Conservation (phyloP, 805 yeast genomes). For the Citeromyces matritensis region DNA sequence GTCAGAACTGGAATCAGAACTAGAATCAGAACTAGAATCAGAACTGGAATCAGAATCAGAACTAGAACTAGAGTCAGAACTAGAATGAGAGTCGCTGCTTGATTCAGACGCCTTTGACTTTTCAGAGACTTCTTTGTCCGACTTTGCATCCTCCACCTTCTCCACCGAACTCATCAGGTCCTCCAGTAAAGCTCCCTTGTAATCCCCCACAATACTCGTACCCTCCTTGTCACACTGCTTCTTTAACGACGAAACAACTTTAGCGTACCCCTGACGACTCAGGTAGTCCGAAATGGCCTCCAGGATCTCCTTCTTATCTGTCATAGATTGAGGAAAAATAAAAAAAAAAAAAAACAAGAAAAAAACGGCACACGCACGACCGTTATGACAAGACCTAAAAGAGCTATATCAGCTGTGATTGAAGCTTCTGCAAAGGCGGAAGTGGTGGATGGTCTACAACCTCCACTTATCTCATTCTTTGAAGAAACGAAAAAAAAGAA, state of each 20-base stretch:
- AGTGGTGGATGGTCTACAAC: background rate
- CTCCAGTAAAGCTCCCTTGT: too few relatives aligned
- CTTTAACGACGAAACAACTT: too few relatives aligned
- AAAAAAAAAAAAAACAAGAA: too few relatives aligned
- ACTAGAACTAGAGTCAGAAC: conserved; percentile 4
- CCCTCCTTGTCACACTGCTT: too few relatives aligned
- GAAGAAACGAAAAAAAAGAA: background rate
- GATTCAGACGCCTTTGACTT: conserved; percentile 6
- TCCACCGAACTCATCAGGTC: too few relatives aligned
- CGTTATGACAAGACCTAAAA: too few relatives aligned
- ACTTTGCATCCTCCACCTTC: background rate
- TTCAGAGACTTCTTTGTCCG: conserved; percentile 2
- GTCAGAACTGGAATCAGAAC: conserved; percentile 2
- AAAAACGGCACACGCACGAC: too few relatives aligned
- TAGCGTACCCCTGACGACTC: too few relatives aligned
- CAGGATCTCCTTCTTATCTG: too few relatives aligned
- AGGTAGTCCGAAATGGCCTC: too few relatives aligned
- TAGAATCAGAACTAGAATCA: conserved; percentile 11
- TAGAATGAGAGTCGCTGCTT: conserved; percentile 10
- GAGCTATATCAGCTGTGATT: background rate
- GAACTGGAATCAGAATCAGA: conserved; percentile 6
- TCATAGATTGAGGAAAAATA: too few relatives aligned
- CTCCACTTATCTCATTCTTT: background rate
- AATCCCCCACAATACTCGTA: too few relatives aligned
- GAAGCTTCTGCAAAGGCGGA: background rate